phyloP scores from a whole-genome alignment of 2,329 filamentous ascomycete genomes.

The Decorospora gaudefroyi region DNA sequence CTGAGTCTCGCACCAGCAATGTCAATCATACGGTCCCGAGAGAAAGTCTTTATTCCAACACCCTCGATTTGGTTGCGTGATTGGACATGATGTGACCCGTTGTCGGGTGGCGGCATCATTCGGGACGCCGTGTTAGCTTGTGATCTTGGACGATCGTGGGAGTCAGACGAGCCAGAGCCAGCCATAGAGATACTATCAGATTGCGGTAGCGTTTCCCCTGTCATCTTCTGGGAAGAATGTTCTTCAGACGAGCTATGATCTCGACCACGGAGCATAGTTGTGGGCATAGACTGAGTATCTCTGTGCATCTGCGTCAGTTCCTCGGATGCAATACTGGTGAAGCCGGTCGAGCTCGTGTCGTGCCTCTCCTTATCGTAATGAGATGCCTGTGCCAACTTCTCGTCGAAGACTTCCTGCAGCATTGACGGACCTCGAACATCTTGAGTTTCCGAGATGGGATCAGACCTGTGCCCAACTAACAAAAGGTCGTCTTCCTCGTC shows the following conservation, averaged over 20 bases:
- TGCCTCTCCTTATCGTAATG: background rate
- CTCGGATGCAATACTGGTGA: conserved; percentile 20
- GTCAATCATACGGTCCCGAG: background rate
- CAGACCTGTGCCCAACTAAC: conserved; percentile 7
- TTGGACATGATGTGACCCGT: background rate
- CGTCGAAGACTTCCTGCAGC: conserved; percentile 1
- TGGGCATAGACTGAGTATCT: background rate
- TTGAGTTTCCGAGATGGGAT: conserved; percentile 18
- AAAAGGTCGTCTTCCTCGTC: conserved; percentile 12
- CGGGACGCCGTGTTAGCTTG: conserved; percentile 42
- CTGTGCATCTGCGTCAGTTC: conserved; percentile 12
- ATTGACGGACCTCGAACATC: background rate
- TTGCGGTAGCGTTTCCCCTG: background rate
- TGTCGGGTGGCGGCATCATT: conserved; percentile 26
- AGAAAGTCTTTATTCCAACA: background rate
- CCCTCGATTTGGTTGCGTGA: background rate
- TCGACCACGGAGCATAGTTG: background rate
- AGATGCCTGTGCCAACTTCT: background rate
- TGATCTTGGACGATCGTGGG: conserved; percentile 31
- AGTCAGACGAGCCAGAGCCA: conserved; percentile 11
- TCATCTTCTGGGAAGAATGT: background rate
- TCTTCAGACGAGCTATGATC: background rate
- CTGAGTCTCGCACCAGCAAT: background rate
- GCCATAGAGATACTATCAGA: conserved; percentile 1
- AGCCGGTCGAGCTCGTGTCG: conserved; percentile 3